Evolutionary conservation across 1,139 yeast genomes (phyloP).

Genomic region (Magnusiomyces tetraspermus): DNA sequence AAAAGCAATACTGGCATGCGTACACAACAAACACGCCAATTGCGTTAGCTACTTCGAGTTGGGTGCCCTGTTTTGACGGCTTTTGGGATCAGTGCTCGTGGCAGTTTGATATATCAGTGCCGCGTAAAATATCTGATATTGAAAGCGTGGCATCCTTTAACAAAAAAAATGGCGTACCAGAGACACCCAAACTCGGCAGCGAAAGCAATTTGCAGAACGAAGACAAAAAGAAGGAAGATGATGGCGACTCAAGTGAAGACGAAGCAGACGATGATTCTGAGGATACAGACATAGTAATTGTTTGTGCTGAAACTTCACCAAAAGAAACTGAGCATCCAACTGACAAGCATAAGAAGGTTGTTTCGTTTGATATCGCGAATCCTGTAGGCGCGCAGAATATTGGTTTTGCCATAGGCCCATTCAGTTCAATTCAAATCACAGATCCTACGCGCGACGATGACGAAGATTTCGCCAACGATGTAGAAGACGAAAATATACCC

Average conservation of each 20-base stretch:
- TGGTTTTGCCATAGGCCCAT: slow-evolving; percentile 95
- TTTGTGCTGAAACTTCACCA: slow-evolving; percentile 63
- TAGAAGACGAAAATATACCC: slow-evolving; percentile 31
- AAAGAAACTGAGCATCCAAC: slow-evolving; percentile 40
- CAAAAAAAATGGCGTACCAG: slow-evolving; percentile 30
- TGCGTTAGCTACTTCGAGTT: slow-evolving; percentile 77
- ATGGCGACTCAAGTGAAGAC: slow-evolving; percentile 32
- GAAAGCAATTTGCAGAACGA: slow-evolving; percentile 19
- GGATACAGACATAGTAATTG: slow-evolving; percentile 56
- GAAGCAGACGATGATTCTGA: slow-evolving; percentile 38
- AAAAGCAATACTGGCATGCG: slow-evolving; percentile 61
- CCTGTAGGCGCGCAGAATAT: slow-evolving; percentile 92
- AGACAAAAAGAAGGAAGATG: slow-evolving; percentile 16
- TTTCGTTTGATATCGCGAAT: slow-evolving; percentile 69
- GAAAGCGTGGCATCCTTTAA: slow-evolving; percentile 29
- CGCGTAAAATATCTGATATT: slow-evolving; percentile 68
- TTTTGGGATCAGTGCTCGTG: slow-evolving; percentile 85
- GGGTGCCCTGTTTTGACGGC: slow-evolving; percentile 95
- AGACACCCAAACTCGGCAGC: slow-evolving; percentile 7
- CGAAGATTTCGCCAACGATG: slow-evolving; percentile 15
- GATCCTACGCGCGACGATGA: slow-evolving; percentile 26
- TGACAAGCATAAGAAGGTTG: slow-evolving; percentile 65
- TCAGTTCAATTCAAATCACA: slow-evolving; percentile 48
- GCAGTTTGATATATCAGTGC: slow-evolving; percentile 78
- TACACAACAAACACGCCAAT: slow-evolving; percentile 73